A percentile compares a stretch with the other conserved stretches of the same genome.
These are phyloP conservation scores for Cucumis sativus DNA, from an alignment of 306 rosid genomes.

Conservation along the genomic window DNA sequence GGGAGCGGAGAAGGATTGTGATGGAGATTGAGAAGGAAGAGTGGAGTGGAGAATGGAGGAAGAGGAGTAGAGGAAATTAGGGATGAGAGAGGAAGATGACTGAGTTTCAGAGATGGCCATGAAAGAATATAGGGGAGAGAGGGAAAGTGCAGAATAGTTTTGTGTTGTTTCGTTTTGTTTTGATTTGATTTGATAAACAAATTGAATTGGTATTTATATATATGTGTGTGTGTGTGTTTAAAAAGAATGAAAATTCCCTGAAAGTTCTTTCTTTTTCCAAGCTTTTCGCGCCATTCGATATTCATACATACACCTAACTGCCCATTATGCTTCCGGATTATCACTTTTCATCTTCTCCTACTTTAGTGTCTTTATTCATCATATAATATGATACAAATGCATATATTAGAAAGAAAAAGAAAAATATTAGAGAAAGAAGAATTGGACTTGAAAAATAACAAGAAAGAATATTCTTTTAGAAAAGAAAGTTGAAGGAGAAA, in stretches of 20 bases:
- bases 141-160: background rate
- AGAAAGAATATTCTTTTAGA: too few species aligned
- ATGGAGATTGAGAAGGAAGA: background rate
- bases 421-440: too few species aligned
- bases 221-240: background rate
- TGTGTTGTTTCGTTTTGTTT: background rate
- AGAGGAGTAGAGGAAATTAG: slow-evolving; percentile 57
- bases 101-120: slow-evolving; percentile 47
- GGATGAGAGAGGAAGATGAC: slow-evolving; percentile 45
- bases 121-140: background rate
- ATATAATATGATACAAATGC: too few species aligned
- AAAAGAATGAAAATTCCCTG: background rate
- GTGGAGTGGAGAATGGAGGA: slow-evolving; percentile 25
- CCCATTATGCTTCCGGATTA: background rate
- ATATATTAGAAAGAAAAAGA: too few species aligned
- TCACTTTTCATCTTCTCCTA: too few species aligned
- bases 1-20: slow-evolving; percentile 8
- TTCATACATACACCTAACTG: background rate
- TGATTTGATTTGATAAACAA: background rate
- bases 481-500: too few species aligned
- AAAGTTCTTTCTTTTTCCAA: background rate
- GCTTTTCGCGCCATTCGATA: background rate
- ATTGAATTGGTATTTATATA: slow-evolving; percentile 5
- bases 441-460: too few species aligned
- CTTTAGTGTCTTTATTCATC: too few species aligned